These are phyloP conservation scores for Phascolomyces articulosus DNA, from an alignment of 371 early-diverging fungal species.

Conservation along the genomic window DNA sequence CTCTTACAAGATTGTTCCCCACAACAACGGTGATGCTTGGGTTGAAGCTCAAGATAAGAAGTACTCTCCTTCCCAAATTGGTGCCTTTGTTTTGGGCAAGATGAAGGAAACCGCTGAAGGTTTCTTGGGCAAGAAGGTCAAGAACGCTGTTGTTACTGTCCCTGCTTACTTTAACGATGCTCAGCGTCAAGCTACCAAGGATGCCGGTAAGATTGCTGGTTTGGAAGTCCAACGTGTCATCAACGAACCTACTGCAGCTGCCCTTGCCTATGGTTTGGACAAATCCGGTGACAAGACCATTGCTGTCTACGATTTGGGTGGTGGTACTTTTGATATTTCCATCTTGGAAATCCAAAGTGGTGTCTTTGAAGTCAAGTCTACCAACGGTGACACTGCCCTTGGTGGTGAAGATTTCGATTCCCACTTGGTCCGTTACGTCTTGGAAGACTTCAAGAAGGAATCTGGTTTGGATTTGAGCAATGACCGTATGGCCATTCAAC, in stretches of 20 bases:
- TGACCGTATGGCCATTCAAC: constrained; percentile 93
- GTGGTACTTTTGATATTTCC: constrained; percentile 99
- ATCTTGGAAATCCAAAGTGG: constrained; percentile 97
- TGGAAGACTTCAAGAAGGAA: constrained; percentile 89
- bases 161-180: constrained; percentile 94
- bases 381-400: constrained; percentile 96
- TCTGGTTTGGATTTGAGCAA: constrained; percentile 67
- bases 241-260: constrained; percentile 99
- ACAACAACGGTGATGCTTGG: constrained; percentile 95
- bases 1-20: constrained; percentile 87
- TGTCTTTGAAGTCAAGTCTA: constrained; percentile 98
- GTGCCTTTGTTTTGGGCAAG: constrained; percentile 91
- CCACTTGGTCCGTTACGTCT: constrained; percentile 79
- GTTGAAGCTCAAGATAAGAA: constrained; percentile 88
- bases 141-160: constrained; percentile 92
- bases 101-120: constrained; percentile 92
- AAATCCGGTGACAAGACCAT: constrained; percentile 91
- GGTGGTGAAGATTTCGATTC: constrained; percentile 99
- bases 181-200: constrained; percentile 99
- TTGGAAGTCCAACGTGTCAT: constrained; percentile 97
- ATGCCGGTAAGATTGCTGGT: constrained; percentile 97
- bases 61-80: constrained; percentile 96
- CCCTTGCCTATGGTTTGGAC: constrained; percentile 98
- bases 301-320: constrained; percentile 99
- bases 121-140: constrained; percentile 84